phyloP scores from a whole-genome alignment of 139 green algal genomes.

The Astrephomene gubernaculifera region DNA sequence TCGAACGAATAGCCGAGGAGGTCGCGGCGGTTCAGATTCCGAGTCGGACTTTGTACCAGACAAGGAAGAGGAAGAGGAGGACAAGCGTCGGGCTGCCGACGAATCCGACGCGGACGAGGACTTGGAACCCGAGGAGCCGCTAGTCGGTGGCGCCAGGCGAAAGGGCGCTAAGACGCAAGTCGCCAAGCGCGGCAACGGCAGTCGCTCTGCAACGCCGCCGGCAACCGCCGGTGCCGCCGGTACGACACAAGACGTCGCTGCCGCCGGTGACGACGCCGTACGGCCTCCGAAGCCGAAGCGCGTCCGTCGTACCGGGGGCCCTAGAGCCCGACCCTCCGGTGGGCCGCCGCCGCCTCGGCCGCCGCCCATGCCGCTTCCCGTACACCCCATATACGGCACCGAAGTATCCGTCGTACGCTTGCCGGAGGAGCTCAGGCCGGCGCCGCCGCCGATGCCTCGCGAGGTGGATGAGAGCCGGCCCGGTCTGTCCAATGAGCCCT shows the following conservation, averaged over 20 bases:
- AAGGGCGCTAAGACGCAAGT: neutral
- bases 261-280: neutral
- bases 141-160: neutral
- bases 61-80: neutral
- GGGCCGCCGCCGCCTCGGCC: neutral
- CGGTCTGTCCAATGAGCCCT: neutral
- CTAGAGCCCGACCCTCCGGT: too few relatives aligned
- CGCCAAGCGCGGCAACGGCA: neutral
- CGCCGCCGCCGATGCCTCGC: constrained; percentile 15
- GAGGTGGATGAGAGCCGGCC: neutral
- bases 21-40: neutral
- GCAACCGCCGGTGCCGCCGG: neutral
- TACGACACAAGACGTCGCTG: neutral
- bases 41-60: constrained; percentile 16
- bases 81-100: neutral
- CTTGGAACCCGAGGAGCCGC: neutral
- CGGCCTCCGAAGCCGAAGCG: constrained; percentile 1
- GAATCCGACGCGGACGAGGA: neutral
- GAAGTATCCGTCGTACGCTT: neutral
- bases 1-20: too few relatives aligned
- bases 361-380: neutral
- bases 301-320: too few relatives aligned
- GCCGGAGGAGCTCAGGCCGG: neutral
- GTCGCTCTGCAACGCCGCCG: neutral
- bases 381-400: neutral